Percentiles rank a stretch among this genome's conserved stretches.
These are phyloP conservation scores for Eucalyptus sp. DNA, from an alignment of 345 rosid species.

Conservation along the genomic window DNA sequence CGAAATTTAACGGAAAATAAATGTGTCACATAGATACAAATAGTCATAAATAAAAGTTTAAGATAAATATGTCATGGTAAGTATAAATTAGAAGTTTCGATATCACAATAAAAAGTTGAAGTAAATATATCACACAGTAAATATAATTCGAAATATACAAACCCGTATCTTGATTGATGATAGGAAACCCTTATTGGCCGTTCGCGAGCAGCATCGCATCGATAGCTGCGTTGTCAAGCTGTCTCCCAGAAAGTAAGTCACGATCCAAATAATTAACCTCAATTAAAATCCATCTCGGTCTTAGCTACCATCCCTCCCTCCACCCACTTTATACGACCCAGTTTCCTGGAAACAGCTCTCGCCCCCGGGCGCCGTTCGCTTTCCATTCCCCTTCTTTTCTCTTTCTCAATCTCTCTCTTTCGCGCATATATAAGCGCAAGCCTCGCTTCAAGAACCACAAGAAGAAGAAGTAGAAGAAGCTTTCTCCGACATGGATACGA, in stretches of 20 bases:
- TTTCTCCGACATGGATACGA: not conserved
- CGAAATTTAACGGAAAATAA: fast-evolving
- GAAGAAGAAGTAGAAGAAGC: not conserved
- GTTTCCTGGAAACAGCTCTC: not conserved
- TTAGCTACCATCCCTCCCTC: not conserved
- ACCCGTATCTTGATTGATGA: not conserved
- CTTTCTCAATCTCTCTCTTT: not conserved
- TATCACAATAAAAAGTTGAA: not conserved
- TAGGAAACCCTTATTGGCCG: not conserved
- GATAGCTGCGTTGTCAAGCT: not conserved
- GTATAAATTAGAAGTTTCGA: no score
- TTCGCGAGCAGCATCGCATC: not conserved
- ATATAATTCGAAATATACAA: no score
- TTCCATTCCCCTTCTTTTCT: not conserved
- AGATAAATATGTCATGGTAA: no score
- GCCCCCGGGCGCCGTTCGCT: not conserved
- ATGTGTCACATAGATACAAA: fast-evolving
- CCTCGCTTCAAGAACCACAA: not conserved
- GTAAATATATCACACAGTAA: fast-evolving
- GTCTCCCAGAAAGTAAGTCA: not conserved
- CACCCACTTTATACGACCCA: not conserved
- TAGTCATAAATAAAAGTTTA: no score
- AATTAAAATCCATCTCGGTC: not conserved
- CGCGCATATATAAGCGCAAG: not conserved
- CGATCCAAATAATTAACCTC: not conserved